Evolutionary conservation across 2,329 filamentous ascomycete genomes (phyloP), one percentile per base, ranked within the genome.

Genomic region (Fusarium liriodendri): DNA sequence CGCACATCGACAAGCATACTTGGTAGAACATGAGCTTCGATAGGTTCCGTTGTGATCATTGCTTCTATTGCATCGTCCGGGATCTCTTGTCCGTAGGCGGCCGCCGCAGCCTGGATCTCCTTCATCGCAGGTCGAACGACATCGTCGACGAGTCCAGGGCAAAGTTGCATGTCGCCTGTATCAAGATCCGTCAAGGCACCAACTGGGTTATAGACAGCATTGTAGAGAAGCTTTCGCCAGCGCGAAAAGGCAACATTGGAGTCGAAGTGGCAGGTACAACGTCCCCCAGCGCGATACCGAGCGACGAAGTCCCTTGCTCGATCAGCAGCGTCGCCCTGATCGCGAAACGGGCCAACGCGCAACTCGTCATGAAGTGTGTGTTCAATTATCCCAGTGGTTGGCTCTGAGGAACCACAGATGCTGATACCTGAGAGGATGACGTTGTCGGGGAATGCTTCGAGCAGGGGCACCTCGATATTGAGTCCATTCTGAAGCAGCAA

Each of bases 321-420:
- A 32, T 73, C 74, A 14, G 54, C 67, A 45, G 70, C 76, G 20
- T n/a, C 59, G 11, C 58, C 65, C n/a, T 33, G 38, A 29, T 76
- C 64, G 29, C 67, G 68, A 47, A 77, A 78, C 3, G 76, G 74
- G 2, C 76, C 76, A 22, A 78, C 66, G 6, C 70, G 71, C 10
- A 77, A 45, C 50, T 76, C 73, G 18, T 78, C 76, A 25, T 70
- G 73, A 29, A 75, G 42, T 6, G 72, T 75, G 27, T 78, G 74
- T n/a, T 69, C 68, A 16, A 78, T 78, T 5, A 38, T 70, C 18
- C 76, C 76, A 4, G 73, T 62, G 10, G 50, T 50, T 0, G 70
- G 72, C 64, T 80, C 78, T 5, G 76, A 73, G 3, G 78, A 73
- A 13, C 78, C 78, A 50, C 76, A 79, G 42, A 74, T 71, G 54